Base-by-base conservation (phyloP, 1,139 yeast genomes). In the Blastobotrys malaysiensis region DNA sequence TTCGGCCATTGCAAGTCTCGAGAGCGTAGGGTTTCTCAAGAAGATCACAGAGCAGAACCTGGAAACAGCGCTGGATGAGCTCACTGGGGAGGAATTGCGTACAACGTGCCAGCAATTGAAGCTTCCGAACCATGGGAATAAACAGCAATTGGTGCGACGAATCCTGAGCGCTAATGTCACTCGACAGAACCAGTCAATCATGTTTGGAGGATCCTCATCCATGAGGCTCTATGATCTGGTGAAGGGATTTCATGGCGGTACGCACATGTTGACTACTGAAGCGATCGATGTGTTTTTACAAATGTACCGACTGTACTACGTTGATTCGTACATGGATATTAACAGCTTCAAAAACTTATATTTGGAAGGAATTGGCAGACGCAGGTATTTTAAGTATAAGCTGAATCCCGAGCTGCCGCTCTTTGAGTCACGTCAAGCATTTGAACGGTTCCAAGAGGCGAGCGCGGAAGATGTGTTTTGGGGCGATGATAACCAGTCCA, bases 391-490 rank as follows among this genome's bases (percentile, higher is more conserved):
- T n/a, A 44, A 46, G 5, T 63, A 61, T 45, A 52, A 52, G 16
- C 24, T 54, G 13, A 43, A 44, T 9, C 18, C 27, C 3, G 43
- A 27, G 14, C 47, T 56, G 4, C 45, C 45, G 18, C 46, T 59
- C 16, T 63, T 62, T 49, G 45, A 44, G 43, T 51, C 57, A 13
- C 48, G 55, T 49, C 58, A 48, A 21, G 57, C 52, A 24, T 46
- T 49, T 46, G 52, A 48, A 27, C 57, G 53, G 46, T 58, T 49
- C 44, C 57, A 54, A 46, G 60, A 47, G 13, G 59, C 57, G 3
- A 46, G 50, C 1, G 39, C 24, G 11, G 55, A 53, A 24, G 48
- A 46, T 31, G 46, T 50, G 3, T 49, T 49, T 21, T 53, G 55
- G 55, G 55, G 48, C 11, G 55, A 47, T 19, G 55, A 49, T 9